phyloP scores from a whole-genome alignment of 371 early-diverging fungal species.

The Mortierella sp. region DNA sequence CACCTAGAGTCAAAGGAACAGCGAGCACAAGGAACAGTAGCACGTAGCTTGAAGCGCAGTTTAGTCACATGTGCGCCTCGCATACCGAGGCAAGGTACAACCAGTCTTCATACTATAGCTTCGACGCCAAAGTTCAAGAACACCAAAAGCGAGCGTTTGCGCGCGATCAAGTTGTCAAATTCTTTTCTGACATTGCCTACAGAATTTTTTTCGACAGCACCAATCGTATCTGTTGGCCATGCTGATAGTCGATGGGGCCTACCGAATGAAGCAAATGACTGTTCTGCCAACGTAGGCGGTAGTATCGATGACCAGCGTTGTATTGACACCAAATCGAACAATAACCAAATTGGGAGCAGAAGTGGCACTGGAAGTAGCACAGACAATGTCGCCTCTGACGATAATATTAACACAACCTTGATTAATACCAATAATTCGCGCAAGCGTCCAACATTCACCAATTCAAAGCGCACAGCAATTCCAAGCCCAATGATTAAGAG shows the following conservation, averaged over 20 bases:
- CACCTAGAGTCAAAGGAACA: background rate
- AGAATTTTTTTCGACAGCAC: background rate
- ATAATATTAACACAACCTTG: background rate
- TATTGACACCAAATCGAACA: background rate
- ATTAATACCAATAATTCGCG: background rate
- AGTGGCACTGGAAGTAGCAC: background rate
- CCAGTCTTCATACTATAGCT: background rate
- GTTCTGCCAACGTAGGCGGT: background rate
- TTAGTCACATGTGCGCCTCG: background rate
- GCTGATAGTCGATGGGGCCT: background rate
- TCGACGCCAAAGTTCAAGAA: background rate
- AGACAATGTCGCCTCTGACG: background rate
- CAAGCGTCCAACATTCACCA: background rate
- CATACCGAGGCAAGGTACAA: background rate
- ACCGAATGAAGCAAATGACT: background rate
- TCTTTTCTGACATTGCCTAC: background rate
- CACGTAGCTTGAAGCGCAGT: background rate
- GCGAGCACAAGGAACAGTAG: background rate
- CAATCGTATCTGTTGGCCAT: background rate
- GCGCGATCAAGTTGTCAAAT: background rate
- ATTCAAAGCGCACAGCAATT: background rate
- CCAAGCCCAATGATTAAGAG: conserved; percentile 12
- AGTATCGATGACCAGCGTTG: background rate
- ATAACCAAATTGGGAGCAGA: background rate
- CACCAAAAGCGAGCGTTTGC: background rate